A percentile compares a stretch with the other conserved stretches of the same genome.
phyloP scores from a whole-genome alignment of 495 filamentous ascomycete genomes.

The Oidiodendron maius region DNA sequence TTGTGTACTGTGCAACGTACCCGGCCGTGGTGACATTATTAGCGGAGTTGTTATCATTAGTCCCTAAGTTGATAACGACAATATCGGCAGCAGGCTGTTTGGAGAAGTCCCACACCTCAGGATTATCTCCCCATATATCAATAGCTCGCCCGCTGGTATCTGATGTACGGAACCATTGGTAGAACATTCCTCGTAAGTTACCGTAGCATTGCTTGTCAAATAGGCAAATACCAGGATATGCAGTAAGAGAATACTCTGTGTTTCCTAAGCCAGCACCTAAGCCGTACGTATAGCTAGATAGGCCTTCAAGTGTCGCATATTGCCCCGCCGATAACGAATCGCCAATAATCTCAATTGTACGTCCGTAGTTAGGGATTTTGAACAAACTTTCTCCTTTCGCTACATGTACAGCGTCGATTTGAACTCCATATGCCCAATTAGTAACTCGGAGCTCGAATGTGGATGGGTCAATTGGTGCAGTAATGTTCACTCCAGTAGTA shows the following conservation, averaged over 20 bases:
- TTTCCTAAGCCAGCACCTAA: slow-evolving; percentile 56
- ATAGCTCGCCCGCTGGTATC: slow-evolving; percentile 49
- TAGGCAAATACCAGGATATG: slow-evolving; percentile 57
- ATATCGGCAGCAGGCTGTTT: slow-evolving; percentile 57
- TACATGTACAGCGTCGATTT: slow-evolving; percentile 51
- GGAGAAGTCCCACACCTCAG: slow-evolving; percentile 55
- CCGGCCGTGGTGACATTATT: slow-evolving; percentile 50
- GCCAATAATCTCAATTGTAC: slow-evolving; percentile 61
- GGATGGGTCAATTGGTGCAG: slow-evolving; percentile 32
- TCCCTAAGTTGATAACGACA: slow-evolving; percentile 62
- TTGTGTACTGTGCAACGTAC: slow-evolving; percentile 52
- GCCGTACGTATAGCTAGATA: slow-evolving; percentile 40
- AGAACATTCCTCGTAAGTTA: slow-evolving; percentile 45
- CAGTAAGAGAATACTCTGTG: slow-evolving; percentile 57
- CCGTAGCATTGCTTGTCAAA: slow-evolving; percentile 54
- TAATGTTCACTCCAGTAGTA: slow-evolving; percentile 35
- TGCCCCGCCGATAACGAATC: slow-evolving; percentile 52
- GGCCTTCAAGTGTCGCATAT: slow-evolving; percentile 58
- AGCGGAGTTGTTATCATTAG: slow-evolving; percentile 55
- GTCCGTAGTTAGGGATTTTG: slow-evolving; percentile 42
- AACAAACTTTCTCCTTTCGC: slow-evolving; percentile 39
- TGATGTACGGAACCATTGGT: slow-evolving; percentile 63
- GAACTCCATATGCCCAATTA: slow-evolving; percentile 62
- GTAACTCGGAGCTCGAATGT: slow-evolving; percentile 52
- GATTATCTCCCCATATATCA: slow-evolving; percentile 44